Percentiles rank a stretch among this genome's conserved stretches.
Conservation (phyloP, 805 yeast species). For the Ogataea pignaliae region DNA sequence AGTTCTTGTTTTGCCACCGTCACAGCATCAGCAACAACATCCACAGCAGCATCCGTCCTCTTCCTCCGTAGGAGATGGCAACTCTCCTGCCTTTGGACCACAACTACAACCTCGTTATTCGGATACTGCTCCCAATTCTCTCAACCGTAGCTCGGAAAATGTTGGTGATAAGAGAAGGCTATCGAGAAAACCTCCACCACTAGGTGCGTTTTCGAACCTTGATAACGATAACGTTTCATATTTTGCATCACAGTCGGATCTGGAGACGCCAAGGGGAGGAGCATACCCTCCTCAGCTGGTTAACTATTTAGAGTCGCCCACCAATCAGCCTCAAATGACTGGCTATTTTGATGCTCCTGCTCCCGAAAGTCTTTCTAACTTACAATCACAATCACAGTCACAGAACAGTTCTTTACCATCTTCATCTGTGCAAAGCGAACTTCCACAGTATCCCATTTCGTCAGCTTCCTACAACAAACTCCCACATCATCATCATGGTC, state of each 20-base stretch:
- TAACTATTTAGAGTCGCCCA: too few relatives aligned
- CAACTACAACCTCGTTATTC: too few relatives aligned
- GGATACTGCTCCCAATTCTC: neutral
- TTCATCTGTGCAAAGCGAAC: too few relatives aligned
- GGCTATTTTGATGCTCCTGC: neutral
- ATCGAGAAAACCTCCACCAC: slow-evolving; percentile 12
- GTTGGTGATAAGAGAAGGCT: slow-evolving; percentile 1
- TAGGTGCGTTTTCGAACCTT: neutral
- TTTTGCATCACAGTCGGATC: slow-evolving; percentile 6
- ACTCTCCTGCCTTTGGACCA: too few relatives aligned
- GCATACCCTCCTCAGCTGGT: neutral
- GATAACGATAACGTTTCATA: slow-evolving; percentile 1
- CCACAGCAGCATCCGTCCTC: too few relatives aligned
- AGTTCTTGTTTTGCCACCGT: too few relatives aligned
- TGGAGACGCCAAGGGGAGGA: slow-evolving; percentile 2
- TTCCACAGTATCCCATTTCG: slow-evolving; percentile 18
- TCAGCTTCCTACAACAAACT: slow-evolving; percentile 8
- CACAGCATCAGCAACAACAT: too few relatives aligned
- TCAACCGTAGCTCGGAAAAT: slow-evolving; percentile 2
- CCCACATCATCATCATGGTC: slow-evolving; percentile 23
- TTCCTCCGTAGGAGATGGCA: too few relatives aligned
- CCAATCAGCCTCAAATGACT: neutral
- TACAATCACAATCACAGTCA: neutral
- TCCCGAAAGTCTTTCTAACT: slow-evolving; percentile 1
- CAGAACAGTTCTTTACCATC: slow-evolving; percentile 4